Percentiles rank a stretch among this genome's conserved stretches.
Conservation (phyloP, 2,329 filamentous ascomycete genomes). For the Pestalotiopsis sp. region DNA sequence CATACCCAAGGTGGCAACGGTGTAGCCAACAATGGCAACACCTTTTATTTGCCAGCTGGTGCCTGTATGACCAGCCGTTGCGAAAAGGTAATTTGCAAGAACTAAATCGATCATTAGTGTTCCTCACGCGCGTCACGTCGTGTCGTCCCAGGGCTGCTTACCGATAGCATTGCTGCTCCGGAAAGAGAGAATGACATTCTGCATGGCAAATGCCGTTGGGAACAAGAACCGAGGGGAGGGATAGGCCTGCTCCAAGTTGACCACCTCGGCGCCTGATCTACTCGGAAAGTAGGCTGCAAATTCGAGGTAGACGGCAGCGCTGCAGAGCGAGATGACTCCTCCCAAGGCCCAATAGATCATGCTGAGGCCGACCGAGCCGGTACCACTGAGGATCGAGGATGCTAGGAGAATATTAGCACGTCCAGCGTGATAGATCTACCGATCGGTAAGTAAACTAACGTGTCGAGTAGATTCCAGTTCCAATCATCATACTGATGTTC, state of each 20-base stretch:
- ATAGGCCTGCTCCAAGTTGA: conserved; percentile 70
- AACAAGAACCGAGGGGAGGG: conserved; percentile 67
- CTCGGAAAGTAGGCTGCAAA: conserved; percentile 67
- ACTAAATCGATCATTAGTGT: neutral
- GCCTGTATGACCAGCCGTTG: neutral
- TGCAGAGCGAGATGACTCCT: conserved; percentile 57
- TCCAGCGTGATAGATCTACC: neutral
- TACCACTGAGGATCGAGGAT: conserved; percentile 55
- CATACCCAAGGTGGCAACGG: conserved; percentile 9
- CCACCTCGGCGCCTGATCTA: conserved; percentile 66
- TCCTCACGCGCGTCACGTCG: neutral
- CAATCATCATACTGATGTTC: conserved; percentile 65
- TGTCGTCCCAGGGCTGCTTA: conserved; percentile 20
- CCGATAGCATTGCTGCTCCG: conserved; percentile 66
- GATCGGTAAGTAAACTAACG: conserved; percentile 44
- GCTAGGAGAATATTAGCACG: conserved; percentile 7
- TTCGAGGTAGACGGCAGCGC: conserved; percentile 64
- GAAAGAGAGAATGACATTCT: conserved; percentile 66
- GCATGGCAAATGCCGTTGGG: conserved; percentile 65
- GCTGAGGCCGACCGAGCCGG: conserved; percentile 64
- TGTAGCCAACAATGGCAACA: conserved; percentile 13
- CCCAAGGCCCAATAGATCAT: conserved; percentile 69
- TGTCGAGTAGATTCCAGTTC: conserved; percentile 66
- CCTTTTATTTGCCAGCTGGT: conserved; percentile 14
- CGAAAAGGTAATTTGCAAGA: conserved; percentile 12